These are phyloP conservation scores for Dendrocalamus sinicus DNA, from an alignment of 176 grass and related monocot genomes.

Conservation along the genomic window DNA sequence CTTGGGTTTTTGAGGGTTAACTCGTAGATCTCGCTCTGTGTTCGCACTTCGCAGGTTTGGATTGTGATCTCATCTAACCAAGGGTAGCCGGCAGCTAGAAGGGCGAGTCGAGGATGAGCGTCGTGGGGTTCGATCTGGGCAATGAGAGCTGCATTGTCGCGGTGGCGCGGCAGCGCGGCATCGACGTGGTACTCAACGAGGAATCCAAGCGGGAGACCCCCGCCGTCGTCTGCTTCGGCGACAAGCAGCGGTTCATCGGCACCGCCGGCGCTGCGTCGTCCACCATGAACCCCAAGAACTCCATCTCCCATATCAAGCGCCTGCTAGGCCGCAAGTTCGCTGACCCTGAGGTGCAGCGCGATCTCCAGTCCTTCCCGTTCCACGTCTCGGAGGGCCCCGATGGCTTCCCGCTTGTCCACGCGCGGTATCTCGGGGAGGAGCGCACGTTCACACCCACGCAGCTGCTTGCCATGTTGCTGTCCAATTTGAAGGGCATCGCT, in stretches of 20 bases:
- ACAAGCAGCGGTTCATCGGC: slow-evolving; percentile 91
- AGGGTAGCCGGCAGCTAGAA: neutral
- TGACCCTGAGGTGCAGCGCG: slow-evolving; percentile 73
- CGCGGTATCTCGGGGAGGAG: slow-evolving; percentile 64
- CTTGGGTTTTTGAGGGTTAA: neutral
- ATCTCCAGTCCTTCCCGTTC: slow-evolving; percentile 66
- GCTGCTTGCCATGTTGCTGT: slow-evolving; percentile 83
- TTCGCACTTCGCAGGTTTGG: slow-evolving; percentile 12
- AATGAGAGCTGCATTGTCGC: slow-evolving; percentile 90
- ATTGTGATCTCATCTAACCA: slow-evolving; percentile 1
- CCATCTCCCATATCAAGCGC: slow-evolving; percentile 89
- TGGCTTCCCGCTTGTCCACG: slow-evolving; percentile 71
- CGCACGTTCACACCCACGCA: slow-evolving; percentile 69
- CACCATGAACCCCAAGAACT: slow-evolving; percentile 89
- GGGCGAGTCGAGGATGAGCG: slow-evolving; percentile 62
- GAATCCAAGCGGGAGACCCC: slow-evolving; percentile 96
- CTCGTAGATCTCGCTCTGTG: slow-evolving; percentile 33
- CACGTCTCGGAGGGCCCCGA: slow-evolving; percentile 69
- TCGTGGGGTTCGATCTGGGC: slow-evolving; percentile 79
- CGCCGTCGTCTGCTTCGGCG: slow-evolving; percentile 79
- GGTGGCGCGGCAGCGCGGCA: slow-evolving; percentile 82
- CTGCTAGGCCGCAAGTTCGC: slow-evolving; percentile 65
- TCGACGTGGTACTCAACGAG: slow-evolving; percentile 92
- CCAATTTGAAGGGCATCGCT: slow-evolving; percentile 78
- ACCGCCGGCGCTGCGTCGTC: slow-evolving; percentile 63